phyloP scores from a whole-genome alignment of 371 early-diverging fungal genomes.

The Zancudomyces culisetae region DNA sequence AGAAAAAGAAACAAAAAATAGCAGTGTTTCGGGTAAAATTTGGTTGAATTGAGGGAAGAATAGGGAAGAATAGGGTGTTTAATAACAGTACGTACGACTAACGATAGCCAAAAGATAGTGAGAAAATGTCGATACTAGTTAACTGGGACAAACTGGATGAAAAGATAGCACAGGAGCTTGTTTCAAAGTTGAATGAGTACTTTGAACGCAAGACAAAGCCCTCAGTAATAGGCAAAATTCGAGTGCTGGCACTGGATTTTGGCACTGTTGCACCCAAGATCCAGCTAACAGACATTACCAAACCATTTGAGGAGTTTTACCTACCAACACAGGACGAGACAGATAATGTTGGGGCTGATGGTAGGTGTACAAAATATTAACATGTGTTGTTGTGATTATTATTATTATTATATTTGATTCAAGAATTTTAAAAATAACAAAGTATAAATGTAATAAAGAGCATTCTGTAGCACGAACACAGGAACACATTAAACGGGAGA shows the following conservation, averaged over 20 bases:
- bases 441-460: too few species aligned
- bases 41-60: too few species aligned
- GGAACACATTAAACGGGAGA: too few species aligned
- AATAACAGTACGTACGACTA: too few species aligned
- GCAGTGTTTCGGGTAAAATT: too few species aligned
- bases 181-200: constrained; percentile 57
- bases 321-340: constrained; percentile 31
- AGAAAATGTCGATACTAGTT: constrained; percentile 66
- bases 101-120: too few species aligned
- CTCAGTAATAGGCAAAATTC: constrained; percentile 63
- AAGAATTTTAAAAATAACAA: too few species aligned
- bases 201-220: constrained; percentile 48
- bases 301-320: constrained; percentile 83
- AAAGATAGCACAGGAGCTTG: constrained; percentile 46
- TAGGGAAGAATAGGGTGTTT: too few species aligned
- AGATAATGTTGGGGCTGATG: constrained; percentile 9
- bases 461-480: too few species aligned
- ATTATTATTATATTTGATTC: too few species aligned
- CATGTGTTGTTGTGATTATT: too few species aligned
- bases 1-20: neutral
- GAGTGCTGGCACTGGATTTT: constrained; percentile 61
- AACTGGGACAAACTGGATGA: constrained; percentile 68
- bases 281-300: constrained; percentile 62
- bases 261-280: constrained; percentile 63
- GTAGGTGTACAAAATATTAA: too few species aligned